phyloP scores from a whole-genome alignment of 495 filamentous ascomycete genomes.

The Achaetomiella virescens region DNA sequence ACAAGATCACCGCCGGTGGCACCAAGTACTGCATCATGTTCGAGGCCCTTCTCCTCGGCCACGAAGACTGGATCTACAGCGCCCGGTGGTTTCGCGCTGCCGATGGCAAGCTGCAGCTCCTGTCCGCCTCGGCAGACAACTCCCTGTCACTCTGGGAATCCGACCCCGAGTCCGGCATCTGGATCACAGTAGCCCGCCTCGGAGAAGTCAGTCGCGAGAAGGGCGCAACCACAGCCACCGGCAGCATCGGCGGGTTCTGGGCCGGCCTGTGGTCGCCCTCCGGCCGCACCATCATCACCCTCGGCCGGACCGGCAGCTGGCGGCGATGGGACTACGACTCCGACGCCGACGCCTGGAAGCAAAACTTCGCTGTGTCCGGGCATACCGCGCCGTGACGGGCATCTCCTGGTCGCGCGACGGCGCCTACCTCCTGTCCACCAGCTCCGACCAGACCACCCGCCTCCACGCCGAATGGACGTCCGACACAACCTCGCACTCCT shows the following conservation, averaged over 20 bases:
- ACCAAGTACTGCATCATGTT: conserved; percentile 75
- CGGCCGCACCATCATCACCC: conserved; percentile 64
- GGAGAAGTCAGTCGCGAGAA: conserved; percentile 92
- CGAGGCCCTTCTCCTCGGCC: conserved; percentile 88
- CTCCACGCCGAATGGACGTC: conserved; percentile 78
- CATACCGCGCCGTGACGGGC: conserved; percentile 76
- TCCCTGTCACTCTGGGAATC: conserved; percentile 88
- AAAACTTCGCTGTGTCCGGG: conserved; percentile 70
- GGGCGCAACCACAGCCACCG: conserved; percentile 90
- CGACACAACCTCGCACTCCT: conserved; percentile 42
- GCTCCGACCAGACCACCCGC: conserved; percentile 90
- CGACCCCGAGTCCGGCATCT: conserved; percentile 76
- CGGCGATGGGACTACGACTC: conserved; percentile 60
- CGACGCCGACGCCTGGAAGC: conserved; percentile 60
- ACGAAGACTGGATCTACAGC: conserved; percentile 97
- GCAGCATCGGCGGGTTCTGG: conserved; percentile 94
- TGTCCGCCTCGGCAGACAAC: conserved; percentile 92
- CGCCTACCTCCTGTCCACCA: conserved; percentile 79
- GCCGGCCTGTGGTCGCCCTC: conserved; percentile 86
- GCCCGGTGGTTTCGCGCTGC: conserved; percentile 60
- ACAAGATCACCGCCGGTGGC: conserved; percentile 52
- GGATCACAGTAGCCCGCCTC: conserved; percentile 75
- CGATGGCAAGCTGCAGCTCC: conserved; percentile 55
- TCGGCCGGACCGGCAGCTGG: conserved; percentile 92
- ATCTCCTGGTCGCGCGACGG: conserved; percentile 81